Conservation (phyloP, 1,284 basidiomycete genomes). For the Sanghuangporus baumii region DNA sequence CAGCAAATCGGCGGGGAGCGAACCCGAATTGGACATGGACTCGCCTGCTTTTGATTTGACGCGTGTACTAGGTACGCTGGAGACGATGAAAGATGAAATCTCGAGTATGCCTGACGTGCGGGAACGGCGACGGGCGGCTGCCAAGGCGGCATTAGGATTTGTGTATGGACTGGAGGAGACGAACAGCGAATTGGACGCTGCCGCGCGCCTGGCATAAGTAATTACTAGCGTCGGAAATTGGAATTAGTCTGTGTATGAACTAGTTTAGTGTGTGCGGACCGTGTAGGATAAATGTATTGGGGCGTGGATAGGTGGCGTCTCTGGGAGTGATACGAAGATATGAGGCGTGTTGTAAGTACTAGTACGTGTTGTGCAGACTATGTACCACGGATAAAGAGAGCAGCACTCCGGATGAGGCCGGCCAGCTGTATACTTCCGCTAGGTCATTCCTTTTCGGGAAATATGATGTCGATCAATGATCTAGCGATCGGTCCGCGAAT, state of each 20-base stretch:
- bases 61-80: constrained; percentile 53
- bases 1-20: constrained; percentile 8
- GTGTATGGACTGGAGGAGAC: constrained; percentile 55
- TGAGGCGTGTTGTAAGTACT: not conserved
- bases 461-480: not conserved
- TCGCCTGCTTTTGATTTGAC: constrained; percentile 55
- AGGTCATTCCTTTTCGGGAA: not conserved
- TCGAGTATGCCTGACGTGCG: constrained; percentile 56
- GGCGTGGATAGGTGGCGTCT: not conserved
- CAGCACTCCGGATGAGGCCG: not conserved
- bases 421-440: not conserved
- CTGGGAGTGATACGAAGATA: not conserved
- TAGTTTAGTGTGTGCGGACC: not conserved
- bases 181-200: not conserved
- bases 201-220: not conserved
- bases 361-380: too few species aligned
- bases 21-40: constrained; percentile 29
- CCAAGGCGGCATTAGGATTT: constrained; percentile 64
- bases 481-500: not conserved
- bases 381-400: not conserved
- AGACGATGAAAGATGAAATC: constrained; percentile 71
- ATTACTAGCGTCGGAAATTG: not conserved
- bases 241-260: not conserved
- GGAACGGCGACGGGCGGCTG: constrained; percentile 61
- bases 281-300: not conserved